phyloP scores from a whole-genome alignment of 495 filamentous ascomycete genomes.

The Neurospora terricola region DNA sequence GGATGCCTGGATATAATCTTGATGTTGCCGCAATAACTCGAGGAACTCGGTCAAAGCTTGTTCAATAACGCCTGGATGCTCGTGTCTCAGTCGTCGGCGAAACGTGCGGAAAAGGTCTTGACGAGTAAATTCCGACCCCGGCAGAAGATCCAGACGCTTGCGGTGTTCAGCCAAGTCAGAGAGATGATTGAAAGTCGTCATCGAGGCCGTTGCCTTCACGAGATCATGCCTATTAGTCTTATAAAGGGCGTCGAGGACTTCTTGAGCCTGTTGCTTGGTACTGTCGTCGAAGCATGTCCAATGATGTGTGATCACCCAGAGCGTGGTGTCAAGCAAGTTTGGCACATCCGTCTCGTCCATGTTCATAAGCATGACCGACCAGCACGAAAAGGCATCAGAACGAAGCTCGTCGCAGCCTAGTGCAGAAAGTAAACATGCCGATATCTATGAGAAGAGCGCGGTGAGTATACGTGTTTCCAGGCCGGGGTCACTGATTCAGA shows the following conservation, averaged over 20 bases:
- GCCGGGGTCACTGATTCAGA: neutral
- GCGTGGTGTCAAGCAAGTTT: conserved; percentile 71
- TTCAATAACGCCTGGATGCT: conserved; percentile 73
- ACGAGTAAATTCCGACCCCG: conserved; percentile 16
- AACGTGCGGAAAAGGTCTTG: conserved; percentile 51
- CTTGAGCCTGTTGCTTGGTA: conserved; percentile 46
- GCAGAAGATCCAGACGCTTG: conserved; percentile 50
- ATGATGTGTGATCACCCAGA: conserved; percentile 73
- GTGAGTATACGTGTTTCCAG: neutral
- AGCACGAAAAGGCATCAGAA: conserved; percentile 69
- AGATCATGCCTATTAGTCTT: conserved; percentile 49
- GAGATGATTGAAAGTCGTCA: conserved; percentile 73
- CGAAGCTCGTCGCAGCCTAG: conserved; percentile 62
- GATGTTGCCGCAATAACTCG: conserved; percentile 59
- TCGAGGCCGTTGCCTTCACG: conserved; percentile 51
- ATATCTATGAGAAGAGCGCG: conserved; percentile 45
- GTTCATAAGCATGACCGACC: conserved; percentile 64
- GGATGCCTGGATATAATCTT: conserved; percentile 70
- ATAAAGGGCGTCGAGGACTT: conserved; percentile 56
- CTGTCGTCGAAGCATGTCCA: conserved; percentile 58
- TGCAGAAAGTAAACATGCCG: conserved; percentile 78
- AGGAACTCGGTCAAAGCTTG: conserved; percentile 70
- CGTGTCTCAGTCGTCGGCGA: conserved; percentile 60
- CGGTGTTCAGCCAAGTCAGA: conserved; percentile 56
- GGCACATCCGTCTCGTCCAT: conserved; percentile 71